These are phyloP conservation scores for Colletotrichum magnum DNA, from an alignment of 2,329 filamentous ascomycete species.

Conservation along the genomic window DNA sequence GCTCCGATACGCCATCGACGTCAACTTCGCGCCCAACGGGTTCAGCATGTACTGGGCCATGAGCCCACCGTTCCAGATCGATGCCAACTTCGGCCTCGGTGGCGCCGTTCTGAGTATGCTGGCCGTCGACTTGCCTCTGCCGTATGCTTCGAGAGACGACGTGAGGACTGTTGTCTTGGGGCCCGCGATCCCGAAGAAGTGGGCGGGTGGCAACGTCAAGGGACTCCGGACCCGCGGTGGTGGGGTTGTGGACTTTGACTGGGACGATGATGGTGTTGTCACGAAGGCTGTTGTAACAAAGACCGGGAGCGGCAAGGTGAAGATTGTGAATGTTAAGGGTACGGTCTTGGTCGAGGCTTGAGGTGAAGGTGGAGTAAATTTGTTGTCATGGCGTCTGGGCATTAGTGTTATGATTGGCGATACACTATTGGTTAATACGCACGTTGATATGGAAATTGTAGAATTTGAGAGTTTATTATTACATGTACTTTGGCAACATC, in stretches of 20 bases:
- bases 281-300: slow-evolving; percentile 38
- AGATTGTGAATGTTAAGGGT: slow-evolving; percentile 39
- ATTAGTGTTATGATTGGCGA: too few relatives aligned
- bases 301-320: slow-evolving; percentile 17
- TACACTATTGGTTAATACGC: too few relatives aligned
- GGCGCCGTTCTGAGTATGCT: slow-evolving; percentile 67
- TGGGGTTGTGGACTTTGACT: slow-evolving; percentile 58
- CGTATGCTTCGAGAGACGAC: slow-evolving; percentile 41
- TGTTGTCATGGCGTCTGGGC: not conserved
- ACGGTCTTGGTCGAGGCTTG: not conserved
- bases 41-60: slow-evolving; percentile 65
- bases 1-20: slow-evolving; percentile 61
- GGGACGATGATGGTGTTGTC: slow-evolving; percentile 56
- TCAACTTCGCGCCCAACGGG: slow-evolving; percentile 65
- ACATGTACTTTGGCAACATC: too few relatives aligned
- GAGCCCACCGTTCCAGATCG: slow-evolving; percentile 68
- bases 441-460: too few relatives aligned
- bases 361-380: not conserved
- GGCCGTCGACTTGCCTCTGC: slow-evolving; percentile 61
- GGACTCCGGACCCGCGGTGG: slow-evolving; percentile 62
- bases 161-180: slow-evolving; percentile 58
- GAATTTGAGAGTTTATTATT: too few relatives aligned
- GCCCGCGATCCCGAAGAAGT: slow-evolving; percentile 61
- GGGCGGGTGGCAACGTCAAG: slow-evolving; percentile 59
- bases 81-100: slow-evolving; percentile 69